These are phyloP conservation scores for Blastocystis sp. DNA, from an alignment of 352 stramenopile genomes.

Conservation along the genomic window DNA sequence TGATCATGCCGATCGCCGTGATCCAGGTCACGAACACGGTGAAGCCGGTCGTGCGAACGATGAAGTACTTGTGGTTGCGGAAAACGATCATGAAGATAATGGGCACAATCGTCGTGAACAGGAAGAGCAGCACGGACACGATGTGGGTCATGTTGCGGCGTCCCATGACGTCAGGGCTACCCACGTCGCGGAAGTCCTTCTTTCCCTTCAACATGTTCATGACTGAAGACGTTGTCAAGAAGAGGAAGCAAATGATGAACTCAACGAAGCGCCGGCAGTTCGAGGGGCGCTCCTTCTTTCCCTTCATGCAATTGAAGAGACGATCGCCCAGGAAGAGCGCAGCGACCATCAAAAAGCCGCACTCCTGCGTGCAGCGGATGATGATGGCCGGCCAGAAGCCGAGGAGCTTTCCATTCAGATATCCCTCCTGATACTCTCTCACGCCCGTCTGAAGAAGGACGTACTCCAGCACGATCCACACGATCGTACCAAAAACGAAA, in stretches of 20 bases:
- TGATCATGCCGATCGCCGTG: not conserved
- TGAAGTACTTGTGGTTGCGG: constrained; percentile 25
- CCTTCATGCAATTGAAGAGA: constrained; percentile 52
- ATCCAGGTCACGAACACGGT: constrained; percentile 44
- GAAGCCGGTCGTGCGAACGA: not conserved
- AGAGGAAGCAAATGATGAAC: not conserved
- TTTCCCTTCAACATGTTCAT: constrained; percentile 17
- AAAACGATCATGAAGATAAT: constrained; percentile 22
- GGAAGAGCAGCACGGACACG: constrained; percentile 28
- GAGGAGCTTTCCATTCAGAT: constrained; percentile 11
- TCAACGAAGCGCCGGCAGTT: not conserved
- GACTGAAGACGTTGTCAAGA: not conserved
- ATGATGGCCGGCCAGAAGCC: constrained; percentile 41
- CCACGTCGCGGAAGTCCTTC: constrained; percentile 13
- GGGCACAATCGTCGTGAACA: constrained; percentile 36
- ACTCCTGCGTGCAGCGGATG: constrained; percentile 35
- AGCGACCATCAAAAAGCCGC: constrained; percentile 28
- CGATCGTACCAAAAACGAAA: constrained; percentile 9
- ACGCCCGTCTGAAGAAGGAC: not conserved
- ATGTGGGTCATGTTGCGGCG: constrained; percentile 53
- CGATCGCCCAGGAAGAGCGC: constrained; percentile 16
- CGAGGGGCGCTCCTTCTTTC: constrained; percentile 18
- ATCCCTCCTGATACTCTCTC: constrained; percentile 45
- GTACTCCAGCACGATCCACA: constrained; percentile 42
- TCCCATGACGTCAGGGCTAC: constrained; percentile 9